Conservation (phyloP, 1,284 basidiomycete species). For the Malassezia equina region DNA sequence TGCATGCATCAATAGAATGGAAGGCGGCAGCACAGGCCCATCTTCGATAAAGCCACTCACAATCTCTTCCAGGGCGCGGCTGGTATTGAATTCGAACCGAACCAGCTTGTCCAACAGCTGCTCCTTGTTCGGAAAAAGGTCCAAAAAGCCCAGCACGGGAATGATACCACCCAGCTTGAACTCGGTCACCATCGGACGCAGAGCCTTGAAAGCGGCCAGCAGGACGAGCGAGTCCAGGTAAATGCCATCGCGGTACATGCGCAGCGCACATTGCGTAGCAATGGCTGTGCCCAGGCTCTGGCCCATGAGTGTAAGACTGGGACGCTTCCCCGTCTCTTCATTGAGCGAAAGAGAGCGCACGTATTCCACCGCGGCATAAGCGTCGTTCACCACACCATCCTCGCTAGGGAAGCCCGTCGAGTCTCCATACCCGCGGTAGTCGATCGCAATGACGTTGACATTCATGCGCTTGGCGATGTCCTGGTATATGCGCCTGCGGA, state of each 20-base stretch:
- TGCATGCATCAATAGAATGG: slow-evolving; percentile 69
- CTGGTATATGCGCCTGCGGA: slow-evolving; percentile 59
- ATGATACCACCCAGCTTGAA: slow-evolving; percentile 56
- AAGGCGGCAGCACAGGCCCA: slow-evolving; percentile 56
- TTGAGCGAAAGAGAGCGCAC: slow-evolving; percentile 48
- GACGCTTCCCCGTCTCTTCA: slow-evolving; percentile 39
- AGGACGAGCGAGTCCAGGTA: slow-evolving; percentile 59
- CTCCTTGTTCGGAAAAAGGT: slow-evolving; percentile 60
- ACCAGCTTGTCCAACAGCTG: slow-evolving; percentile 54
- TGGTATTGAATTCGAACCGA: slow-evolving; percentile 54
- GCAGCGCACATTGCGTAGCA: slow-evolving; percentile 56
- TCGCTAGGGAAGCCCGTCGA: slow-evolving; percentile 68
- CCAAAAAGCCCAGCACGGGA: slow-evolving; percentile 63
- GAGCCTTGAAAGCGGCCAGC: slow-evolving; percentile 66
- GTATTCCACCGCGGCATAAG: slow-evolving; percentile 71
- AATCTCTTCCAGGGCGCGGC: slow-evolving; percentile 13
- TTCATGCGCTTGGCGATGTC: slow-evolving; percentile 58
- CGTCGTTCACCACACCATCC: slow-evolving; percentile 64
- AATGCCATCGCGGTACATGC: slow-evolving; percentile 50
- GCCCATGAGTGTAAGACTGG: slow-evolving; percentile 62
- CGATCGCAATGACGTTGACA: slow-evolving; percentile 70
- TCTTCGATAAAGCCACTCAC: background rate
- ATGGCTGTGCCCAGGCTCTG: slow-evolving; percentile 76
- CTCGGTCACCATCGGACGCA: slow-evolving; percentile 59
- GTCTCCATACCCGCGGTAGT: slow-evolving; percentile 88